Evolutionary conservation across 1,139 yeast species (phyloP).

Genomic region (Yamadazyma pseudoaaseri): DNA sequence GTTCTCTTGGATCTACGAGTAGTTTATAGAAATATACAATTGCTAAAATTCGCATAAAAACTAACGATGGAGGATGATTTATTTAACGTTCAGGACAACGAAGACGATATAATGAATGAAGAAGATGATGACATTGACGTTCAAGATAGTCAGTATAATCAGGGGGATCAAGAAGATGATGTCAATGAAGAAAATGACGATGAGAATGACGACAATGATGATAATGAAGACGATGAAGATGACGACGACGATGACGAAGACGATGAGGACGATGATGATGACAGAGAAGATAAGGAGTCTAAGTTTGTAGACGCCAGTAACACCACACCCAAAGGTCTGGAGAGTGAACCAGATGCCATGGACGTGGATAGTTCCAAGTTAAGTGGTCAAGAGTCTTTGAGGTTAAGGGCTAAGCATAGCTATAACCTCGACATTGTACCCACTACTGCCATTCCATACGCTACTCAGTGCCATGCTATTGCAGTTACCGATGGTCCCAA

Average conservation of each 20-base stretch:
- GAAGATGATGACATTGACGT: constrained; percentile 21
- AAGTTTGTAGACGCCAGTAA: constrained; percentile 23
- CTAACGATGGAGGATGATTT: constrained; percentile 21
- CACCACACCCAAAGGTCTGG: constrained; percentile 6
- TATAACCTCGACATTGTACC: constrained; percentile 60
- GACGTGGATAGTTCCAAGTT: constrained; percentile 9
- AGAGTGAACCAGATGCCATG: constrained; percentile 6
- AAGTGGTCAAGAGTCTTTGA: constrained; percentile 32
- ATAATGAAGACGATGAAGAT: constrained; percentile 18
- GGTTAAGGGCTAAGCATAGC: constrained; percentile 44
- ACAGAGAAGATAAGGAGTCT: constrained; percentile 11
- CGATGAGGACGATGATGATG: no score
- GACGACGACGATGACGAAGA: no score
- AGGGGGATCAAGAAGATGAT: constrained; percentile 20
- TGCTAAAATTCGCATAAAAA: no score
- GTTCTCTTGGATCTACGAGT: constrained; percentile 93
- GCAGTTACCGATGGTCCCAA: constrained; percentile 81
- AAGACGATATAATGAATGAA: constrained; percentile 20
- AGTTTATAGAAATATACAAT: constrained; percentile 21
- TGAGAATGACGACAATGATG: constrained; percentile 18
- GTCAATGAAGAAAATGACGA: constrained; percentile 17
- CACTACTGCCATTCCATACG: constrained; percentile 69
- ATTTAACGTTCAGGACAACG: constrained; percentile 22
- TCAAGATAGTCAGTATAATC: constrained; percentile 7
- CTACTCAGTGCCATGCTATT: constrained; percentile 70